These are phyloP conservation scores for Cyberlindnera galapagoensis DNA, from an alignment of 805 yeast genomes.

Conservation along the genomic window DNA sequence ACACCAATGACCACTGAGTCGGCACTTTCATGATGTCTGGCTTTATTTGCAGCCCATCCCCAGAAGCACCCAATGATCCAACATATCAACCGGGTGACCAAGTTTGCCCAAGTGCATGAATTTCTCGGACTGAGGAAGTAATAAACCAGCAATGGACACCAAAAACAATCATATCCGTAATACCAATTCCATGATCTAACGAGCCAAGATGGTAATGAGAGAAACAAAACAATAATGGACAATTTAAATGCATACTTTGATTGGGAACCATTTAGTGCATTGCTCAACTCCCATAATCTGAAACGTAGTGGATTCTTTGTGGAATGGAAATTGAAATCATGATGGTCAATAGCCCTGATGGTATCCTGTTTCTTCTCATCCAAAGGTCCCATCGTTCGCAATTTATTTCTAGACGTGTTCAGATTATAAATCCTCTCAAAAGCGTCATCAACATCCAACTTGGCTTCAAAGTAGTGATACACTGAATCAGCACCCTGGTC, in stretches of 20 bases:
- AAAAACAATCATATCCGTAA: slow-evolving; percentile 34
- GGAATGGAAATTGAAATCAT: slow-evolving; percentile 35
- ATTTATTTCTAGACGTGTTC: slow-evolving; percentile 34
- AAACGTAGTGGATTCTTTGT: slow-evolving; percentile 30
- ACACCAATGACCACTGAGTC: slow-evolving; percentile 33
- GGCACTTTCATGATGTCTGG: slow-evolving; percentile 31
- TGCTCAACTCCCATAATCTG: slow-evolving; percentile 32
- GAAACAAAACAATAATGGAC: slow-evolving; percentile 29
- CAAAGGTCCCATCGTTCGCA: slow-evolving; percentile 2
- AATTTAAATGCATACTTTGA: slow-evolving; percentile 39
- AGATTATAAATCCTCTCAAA: slow-evolving; percentile 38
- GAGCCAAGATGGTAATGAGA: slow-evolving; percentile 40
- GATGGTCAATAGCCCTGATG: slow-evolving; percentile 34
- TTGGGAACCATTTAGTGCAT: slow-evolving; percentile 29
- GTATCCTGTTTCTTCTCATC: slow-evolving; percentile 7
- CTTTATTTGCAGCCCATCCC: slow-evolving; percentile 40
- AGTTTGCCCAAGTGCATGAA: slow-evolving; percentile 30
- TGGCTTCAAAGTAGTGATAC: slow-evolving; percentile 35
- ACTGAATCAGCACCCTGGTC: slow-evolving; percentile 44
- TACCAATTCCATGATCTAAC: slow-evolving; percentile 36
- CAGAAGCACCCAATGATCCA: slow-evolving; percentile 38
- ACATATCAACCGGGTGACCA: slow-evolving; percentile 27
- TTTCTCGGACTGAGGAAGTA: slow-evolving; percentile 35
- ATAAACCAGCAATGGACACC: slow-evolving; percentile 33
- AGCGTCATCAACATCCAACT: slow-evolving; percentile 38